Evolutionary conservation across 441 rosid species (phyloP).

Genomic region (Eruca vesicaria): DNA sequence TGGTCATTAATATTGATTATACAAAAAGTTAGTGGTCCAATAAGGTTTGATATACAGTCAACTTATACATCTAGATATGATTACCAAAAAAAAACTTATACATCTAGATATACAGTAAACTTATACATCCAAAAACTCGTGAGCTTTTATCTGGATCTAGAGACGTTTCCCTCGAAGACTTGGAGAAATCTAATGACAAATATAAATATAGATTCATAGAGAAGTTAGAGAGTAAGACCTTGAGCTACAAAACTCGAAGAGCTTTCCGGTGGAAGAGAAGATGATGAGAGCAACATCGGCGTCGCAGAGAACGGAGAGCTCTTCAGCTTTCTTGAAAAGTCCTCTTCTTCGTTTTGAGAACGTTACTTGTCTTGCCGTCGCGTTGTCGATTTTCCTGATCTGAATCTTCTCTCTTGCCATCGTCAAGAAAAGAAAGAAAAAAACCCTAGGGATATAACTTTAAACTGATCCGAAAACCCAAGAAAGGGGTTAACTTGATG

Average conservation of each 20-base stretch:
- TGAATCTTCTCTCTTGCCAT: slow-evolving; percentile 96
- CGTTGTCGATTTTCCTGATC: slow-evolving; percentile 90
- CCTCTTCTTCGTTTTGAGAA: slow-evolving; percentile 91
- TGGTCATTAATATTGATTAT: background rate
- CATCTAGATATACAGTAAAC: no score
- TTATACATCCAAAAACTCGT: background rate
- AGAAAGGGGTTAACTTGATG: background rate
- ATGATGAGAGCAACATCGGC: slow-evolving; percentile 91
- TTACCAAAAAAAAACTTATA: no score
- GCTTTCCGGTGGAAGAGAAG: slow-evolving; percentile 86
- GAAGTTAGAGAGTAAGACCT: slow-evolving; percentile 46
- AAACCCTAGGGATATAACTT: slow-evolving; percentile 11
- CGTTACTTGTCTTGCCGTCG: slow-evolving; percentile 89
- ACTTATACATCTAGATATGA: no score
- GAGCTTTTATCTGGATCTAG: slow-evolving; percentile 20
- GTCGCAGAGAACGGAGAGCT: slow-evolving; percentile 90
- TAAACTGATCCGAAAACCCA: background rate
- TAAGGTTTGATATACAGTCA: background rate
- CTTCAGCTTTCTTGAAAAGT: slow-evolving; percentile 91
- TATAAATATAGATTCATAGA: background rate
- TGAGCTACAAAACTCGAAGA: slow-evolving; percentile 79
- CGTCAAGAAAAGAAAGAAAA: background rate
- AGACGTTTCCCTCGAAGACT: background rate
- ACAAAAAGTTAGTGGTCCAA: slow-evolving; percentile 29
- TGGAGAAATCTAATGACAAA: background rate